Conservation (phyloP, 208 protist species). For the Leishmania martiniquensis region DNA sequence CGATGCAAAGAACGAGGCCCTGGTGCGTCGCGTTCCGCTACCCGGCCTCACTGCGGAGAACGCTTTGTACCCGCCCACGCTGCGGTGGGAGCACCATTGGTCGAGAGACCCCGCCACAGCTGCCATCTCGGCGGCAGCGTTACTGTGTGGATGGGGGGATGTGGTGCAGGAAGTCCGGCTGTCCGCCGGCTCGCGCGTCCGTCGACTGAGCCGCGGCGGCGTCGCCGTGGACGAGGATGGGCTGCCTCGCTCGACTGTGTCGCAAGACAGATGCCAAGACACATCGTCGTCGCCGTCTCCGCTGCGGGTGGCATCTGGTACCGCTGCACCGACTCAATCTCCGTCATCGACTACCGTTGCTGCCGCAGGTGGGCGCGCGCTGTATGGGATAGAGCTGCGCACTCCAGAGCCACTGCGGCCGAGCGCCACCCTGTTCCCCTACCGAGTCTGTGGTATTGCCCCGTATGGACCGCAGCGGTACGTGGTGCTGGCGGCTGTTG, state of each 20-base stretch:
- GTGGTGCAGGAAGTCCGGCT: slow-evolving; percentile 65
- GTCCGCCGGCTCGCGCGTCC: not conserved
- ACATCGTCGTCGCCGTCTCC: not conserved
- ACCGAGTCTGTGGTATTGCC: slow-evolving; percentile 66
- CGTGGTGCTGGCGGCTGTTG: slow-evolving; percentile 47
- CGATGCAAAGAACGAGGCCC: slow-evolving; percentile 34
- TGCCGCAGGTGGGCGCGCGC: not conserved
- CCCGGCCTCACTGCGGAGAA: slow-evolving; percentile 22
- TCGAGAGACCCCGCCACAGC: not conserved
- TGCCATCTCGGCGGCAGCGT: slow-evolving; percentile 5
- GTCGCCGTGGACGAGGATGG: not conserved
- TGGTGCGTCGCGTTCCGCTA: slow-evolving; percentile 32
- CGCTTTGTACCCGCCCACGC: slow-evolving; percentile 54
- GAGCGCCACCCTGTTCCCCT: slow-evolving; percentile 36
- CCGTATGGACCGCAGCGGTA: slow-evolving; percentile 60
- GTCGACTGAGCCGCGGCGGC: not conserved
- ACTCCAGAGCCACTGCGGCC: slow-evolving; percentile 27
- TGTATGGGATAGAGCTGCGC: slow-evolving; percentile 13
- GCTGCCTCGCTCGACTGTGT: not conserved
- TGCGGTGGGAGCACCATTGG: slow-evolving; percentile 55
- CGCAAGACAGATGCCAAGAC: not conserved
- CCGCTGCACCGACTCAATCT: not conserved
- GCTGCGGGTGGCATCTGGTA: not conserved
- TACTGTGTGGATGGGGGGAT: slow-evolving; percentile 73
- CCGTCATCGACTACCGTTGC: not conserved